Conservation (phyloP, 108 stramenopile genomes). For the Cyclotella baltica region DNA sequence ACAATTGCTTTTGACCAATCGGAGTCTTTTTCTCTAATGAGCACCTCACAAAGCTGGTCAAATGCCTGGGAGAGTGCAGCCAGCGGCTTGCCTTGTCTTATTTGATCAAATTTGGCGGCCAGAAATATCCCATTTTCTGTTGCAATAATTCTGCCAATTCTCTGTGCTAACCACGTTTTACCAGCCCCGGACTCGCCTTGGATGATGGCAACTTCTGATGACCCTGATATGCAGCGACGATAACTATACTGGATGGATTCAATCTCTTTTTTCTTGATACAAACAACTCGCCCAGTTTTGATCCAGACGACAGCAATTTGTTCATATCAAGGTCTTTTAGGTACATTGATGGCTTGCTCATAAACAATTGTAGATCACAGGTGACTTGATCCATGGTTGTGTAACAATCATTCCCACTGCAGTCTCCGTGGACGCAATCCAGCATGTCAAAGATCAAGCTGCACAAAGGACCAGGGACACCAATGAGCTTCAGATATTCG, state of each 20-base stretch:
- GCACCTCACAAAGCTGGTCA: no score
- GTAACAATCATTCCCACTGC: neutral
- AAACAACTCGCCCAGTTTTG: no score
- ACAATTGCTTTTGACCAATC: neutral
- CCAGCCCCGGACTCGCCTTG: neutral
- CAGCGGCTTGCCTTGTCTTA: no score
- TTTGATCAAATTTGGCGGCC: neutral
- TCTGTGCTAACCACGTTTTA: no score
- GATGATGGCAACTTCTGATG: slow-evolving; percentile 17
- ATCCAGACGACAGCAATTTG: no score
- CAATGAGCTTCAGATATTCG: slow-evolving; percentile 2
- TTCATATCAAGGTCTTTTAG: no score
- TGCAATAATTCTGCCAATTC: neutral
- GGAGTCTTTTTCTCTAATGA: no score
- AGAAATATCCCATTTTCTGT: slow-evolving; percentile 14
- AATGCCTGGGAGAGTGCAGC: no score
- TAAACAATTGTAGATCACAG: neutral
- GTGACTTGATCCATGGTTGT: neutral
- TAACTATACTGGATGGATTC: neutral
- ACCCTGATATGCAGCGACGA: slow-evolving; percentile 10
- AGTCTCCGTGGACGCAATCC: neutral
- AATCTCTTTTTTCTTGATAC: no score
- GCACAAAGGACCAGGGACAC: neutral
- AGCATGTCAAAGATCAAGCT: slow-evolving; percentile 2
- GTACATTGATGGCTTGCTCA: neutral